Conservation (phyloP, 352 stramenopile species). For the Globisporangium cystogenes region DNA sequence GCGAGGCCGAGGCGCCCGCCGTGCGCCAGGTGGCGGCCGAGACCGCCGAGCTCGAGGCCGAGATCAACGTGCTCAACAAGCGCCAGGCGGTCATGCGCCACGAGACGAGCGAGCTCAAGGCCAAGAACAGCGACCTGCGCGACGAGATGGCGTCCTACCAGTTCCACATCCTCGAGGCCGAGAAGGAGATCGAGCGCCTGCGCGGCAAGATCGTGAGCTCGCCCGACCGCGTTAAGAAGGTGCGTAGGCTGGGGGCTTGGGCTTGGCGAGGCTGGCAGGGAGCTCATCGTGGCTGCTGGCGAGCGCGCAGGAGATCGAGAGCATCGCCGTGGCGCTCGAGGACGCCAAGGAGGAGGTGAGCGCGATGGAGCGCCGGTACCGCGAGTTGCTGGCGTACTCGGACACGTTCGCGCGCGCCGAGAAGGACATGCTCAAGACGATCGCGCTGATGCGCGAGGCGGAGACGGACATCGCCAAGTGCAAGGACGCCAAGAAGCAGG, state of each 20-base stretch:
- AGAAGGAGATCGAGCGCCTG: slow-evolving; percentile 77
- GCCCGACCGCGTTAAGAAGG: slow-evolving; percentile 75
- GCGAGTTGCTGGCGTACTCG: slow-evolving; percentile 50
- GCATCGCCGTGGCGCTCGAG: slow-evolving; percentile 56
- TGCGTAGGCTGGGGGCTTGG: not conserved
- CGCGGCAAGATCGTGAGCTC: slow-evolving; percentile 87
- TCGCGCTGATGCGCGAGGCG: slow-evolving; percentile 56
- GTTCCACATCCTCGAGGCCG: slow-evolving; percentile 82
- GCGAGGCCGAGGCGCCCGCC: slow-evolving; percentile 47
- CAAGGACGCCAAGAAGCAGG: slow-evolving; percentile 68
- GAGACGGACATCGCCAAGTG: slow-evolving; percentile 58
- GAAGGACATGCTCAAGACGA: slow-evolving; percentile 60
- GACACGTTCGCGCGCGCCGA: slow-evolving; percentile 64
- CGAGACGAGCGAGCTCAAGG: slow-evolving; percentile 79
- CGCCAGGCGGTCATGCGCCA: slow-evolving; percentile 84
- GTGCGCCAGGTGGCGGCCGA: slow-evolving; percentile 69
- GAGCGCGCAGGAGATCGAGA: slow-evolving; percentile 31
- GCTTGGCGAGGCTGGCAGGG: too few species aligned
- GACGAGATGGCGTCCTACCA: slow-evolving; percentile 59
- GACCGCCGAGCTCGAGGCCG: slow-evolving; percentile 72
- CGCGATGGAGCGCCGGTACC: slow-evolving; percentile 56
- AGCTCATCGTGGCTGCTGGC: not conserved
- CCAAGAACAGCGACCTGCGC: slow-evolving; percentile 70
- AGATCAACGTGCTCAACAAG: slow-evolving; percentile 91
- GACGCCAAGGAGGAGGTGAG: slow-evolving; percentile 61